Conservation (phyloP, 768 basidiomycete species). For the Lepiota subincarnata region DNA sequence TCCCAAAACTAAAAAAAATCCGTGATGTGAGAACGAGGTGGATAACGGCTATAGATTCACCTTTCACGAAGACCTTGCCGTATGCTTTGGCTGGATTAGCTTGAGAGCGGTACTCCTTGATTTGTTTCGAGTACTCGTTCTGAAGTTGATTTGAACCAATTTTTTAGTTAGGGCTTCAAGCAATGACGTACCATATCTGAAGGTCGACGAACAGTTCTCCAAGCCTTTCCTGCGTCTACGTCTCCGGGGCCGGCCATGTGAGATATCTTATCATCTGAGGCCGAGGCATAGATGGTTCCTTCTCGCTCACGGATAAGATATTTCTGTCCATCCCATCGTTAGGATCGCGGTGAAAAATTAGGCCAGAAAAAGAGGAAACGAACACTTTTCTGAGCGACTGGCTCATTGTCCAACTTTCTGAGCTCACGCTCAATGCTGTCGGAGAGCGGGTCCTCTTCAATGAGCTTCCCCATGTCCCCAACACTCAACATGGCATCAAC, state of each 20-base stretch:
- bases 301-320: slow-evolving; percentile 82
- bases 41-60: slow-evolving; percentile 32
- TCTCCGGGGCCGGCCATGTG: slow-evolving; percentile 77
- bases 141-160: slow-evolving; percentile 25
- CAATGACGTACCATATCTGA: slow-evolving; percentile 78
- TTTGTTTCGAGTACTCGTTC: slow-evolving; percentile 94
- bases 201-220: slow-evolving; percentile 83
- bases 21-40: background rate
- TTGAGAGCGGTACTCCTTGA: slow-evolving; percentile 73
- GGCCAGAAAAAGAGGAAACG: slow-evolving; percentile 19
- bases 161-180: slow-evolving; percentile 3
- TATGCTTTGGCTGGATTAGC: slow-evolving; percentile 76
- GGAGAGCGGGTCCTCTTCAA: slow-evolving; percentile 50
- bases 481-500: slow-evolving; percentile 37
- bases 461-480: slow-evolving; percentile 23
- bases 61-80: slow-evolving; percentile 94
- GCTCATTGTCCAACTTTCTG: slow-evolving; percentile 51
- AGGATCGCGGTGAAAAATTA: slow-evolving; percentile 7
- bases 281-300: slow-evolving; percentile 75
- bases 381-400: slow-evolving; percentile 37
- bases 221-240: slow-evolving; percentile 76
- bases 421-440: slow-evolving; percentile 76
- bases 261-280: slow-evolving; percentile 71
- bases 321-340: slow-evolving; percentile 38
- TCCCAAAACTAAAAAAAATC: slow-evolving; percentile 56